Evolutionary conservation across 345 rosid species (phyloP), one percentile per base, ranked within the genome.

Genomic region (Eucalyptus polybractea): DNA sequence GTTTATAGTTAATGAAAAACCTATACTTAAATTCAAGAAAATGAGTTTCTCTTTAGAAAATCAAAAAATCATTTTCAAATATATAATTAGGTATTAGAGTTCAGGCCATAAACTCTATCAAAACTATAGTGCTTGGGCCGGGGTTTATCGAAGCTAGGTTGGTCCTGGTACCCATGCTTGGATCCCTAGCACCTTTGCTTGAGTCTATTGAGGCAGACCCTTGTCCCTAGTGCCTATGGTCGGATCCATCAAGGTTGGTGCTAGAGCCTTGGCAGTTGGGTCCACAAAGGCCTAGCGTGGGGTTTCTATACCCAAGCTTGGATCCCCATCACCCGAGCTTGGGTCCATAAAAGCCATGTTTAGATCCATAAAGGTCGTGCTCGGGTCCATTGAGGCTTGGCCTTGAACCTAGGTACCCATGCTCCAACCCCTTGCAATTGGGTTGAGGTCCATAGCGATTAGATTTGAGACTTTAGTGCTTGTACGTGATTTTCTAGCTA

Each of bases 231-330:
- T 56, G 62, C 29, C 13, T 9, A 8, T 56, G 62, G 0, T 5
- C 0, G 1, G 2, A 22, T 56, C 29, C 27, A 56, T 56, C 13
- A 9, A 56, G 29, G 29, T 56, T 4, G 13, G 29, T 2, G 3
- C 13, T 56, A 10, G 0, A 56, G 29, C 62, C 29, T 56, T 0
- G 1, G 6, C 12, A 56, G 0, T 0, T 9, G 0, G 13, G 62
- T 56, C 62, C 62, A 56, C 29, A 22, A 2, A 56, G 13, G 6
- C 13, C 29, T 9, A 24, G 29, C 0, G 1, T 5, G 3, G 2
- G 62, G 62, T 56, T 5, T 25, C 29, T 4, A 25, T 56, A 24
- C 13, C 3, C 2, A 1, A 24, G 29, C 27, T 56, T 8, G 8
- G 8, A 54, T 54, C 11, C 60, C 60, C 2, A 54, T 21, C 8